Percentiles rank a stretch among this genome's conserved stretches.
Evolutionary conservation across 768 basidiomycete species (phyloP).

Genomic region (Tylopilus vinaceipallidus): DNA sequence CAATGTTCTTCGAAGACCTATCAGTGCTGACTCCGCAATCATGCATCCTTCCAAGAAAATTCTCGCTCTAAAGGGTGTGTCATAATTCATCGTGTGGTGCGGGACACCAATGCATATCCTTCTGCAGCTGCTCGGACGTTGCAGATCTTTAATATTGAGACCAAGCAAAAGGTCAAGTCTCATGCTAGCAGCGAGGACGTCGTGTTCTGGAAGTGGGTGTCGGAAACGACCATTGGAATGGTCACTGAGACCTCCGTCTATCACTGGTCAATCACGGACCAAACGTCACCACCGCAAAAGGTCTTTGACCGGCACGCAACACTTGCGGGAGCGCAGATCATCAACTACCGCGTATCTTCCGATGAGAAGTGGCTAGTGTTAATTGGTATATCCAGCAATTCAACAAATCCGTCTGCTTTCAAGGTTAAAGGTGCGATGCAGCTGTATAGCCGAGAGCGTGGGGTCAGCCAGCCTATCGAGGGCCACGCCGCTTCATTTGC

Average conservation of each 20-base stretch:
- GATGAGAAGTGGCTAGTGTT: slow-evolving; percentile 99
- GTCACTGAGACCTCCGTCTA: slow-evolving; percentile 92
- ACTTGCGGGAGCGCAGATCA: slow-evolving; percentile 94
- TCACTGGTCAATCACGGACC: slow-evolving; percentile 83
- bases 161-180: slow-evolving; percentile 96
- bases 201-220: slow-evolving; percentile 99
- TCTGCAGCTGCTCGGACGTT: slow-evolving; percentile 82
- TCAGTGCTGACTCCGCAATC: slow-evolving; percentile 97
- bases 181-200: slow-evolving; percentile 92
- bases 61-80: slow-evolving; percentile 83
- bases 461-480: slow-evolving; percentile 96
- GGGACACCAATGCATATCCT: slow-evolving; percentile 4
- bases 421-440: slow-evolving; percentile 99
- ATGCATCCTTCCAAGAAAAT: slow-evolving; percentile 98
- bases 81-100: neutral
- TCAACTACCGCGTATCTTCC: slow-evolving; percentile 90
- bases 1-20: slow-evolving; percentile 93
- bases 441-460: slow-evolving; percentile 88
- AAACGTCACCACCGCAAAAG: slow-evolving; percentile 81
- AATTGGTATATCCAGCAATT: slow-evolving; percentile 90
- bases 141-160: slow-evolving; percentile 97
- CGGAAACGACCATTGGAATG: slow-evolving; percentile 86
- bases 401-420: slow-evolving; percentile 92
- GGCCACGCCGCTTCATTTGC: slow-evolving; percentile 98
- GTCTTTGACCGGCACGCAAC: slow-evolving; percentile 95